Conservation (phyloP, 2,329 filamentous ascomycete genomes). For the Gnomoniopsis smithogilvyi region DNA sequence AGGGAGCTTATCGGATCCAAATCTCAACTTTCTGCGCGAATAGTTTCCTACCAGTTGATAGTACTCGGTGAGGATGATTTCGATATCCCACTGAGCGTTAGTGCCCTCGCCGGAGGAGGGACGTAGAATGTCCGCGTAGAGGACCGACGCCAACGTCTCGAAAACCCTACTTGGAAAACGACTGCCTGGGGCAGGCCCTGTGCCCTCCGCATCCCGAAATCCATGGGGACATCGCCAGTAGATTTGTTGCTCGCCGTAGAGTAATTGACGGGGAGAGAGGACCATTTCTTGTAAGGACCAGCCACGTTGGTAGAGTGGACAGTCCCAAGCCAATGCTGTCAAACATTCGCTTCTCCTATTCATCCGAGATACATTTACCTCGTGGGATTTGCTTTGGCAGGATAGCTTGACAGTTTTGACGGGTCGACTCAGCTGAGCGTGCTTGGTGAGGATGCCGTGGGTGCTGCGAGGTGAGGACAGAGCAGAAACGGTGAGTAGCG, state of each 20-base stretch:
- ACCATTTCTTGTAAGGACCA: background rate
- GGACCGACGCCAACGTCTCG: background rate
- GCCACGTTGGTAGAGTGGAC: background rate
- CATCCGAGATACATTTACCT: background rate
- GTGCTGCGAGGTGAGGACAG: background rate
- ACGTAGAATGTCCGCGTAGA: background rate
- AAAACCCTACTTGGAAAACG: background rate
- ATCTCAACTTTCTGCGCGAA: background rate
- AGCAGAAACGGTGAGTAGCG: background rate
- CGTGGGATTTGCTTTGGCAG: background rate
- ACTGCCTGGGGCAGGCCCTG: background rate
- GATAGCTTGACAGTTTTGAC: background rate
- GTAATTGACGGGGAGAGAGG: background rate
- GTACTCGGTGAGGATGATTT: background rate
- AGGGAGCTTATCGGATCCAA: background rate
- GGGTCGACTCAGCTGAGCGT: background rate
- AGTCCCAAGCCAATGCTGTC: background rate
- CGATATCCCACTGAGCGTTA: no score
- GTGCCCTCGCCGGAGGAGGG: background rate
- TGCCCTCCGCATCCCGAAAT: background rate
- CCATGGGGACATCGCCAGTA: background rate
- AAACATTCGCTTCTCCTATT: background rate
- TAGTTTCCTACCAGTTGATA: background rate
- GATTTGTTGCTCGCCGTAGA: background rate
- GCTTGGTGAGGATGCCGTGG: background rate